Percentiles rank a stretch among this genome's conserved stretches.
phyloP scores from a whole-genome alignment of 805 yeast genomes.

The Nakazawaea siamensis region DNA sequence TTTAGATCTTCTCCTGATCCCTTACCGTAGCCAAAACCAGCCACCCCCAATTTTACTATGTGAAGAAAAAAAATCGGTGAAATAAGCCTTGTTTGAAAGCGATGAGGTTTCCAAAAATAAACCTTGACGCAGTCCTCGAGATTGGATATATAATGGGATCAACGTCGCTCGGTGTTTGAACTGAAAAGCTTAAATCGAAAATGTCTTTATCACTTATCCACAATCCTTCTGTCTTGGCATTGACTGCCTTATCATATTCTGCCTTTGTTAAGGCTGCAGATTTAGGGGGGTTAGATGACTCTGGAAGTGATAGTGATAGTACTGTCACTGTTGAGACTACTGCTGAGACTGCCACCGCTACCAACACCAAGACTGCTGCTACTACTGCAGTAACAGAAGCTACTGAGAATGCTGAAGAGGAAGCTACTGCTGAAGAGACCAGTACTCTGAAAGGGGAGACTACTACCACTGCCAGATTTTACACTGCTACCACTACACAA shows the following conservation, averaged over 20 bases:
- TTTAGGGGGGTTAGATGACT: constrained; percentile 7
- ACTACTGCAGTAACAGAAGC: constrained; percentile 2
- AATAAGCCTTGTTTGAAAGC: constrained; percentile 3
- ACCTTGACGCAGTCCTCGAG: too few relatives aligned
- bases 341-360: constrained; percentile 4
- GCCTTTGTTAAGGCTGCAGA: constrained; percentile 4
- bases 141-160: too few relatives aligned
- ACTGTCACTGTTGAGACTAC: constrained; percentile 1
- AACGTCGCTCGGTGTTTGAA: too few relatives aligned
- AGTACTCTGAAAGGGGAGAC: neutral
- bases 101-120: constrained; percentile 2
- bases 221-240: constrained; percentile 3
- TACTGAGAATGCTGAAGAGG: neutral
- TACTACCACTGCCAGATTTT: neutral
- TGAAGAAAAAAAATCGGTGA: too few relatives aligned
- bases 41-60: too few relatives aligned
- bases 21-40: too few relatives aligned
- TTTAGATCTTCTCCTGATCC: neutral
- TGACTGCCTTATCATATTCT: constrained; percentile 4
- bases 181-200: too few relatives aligned
- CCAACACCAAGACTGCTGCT: constrained; percentile 6
- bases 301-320: constrained; percentile 2
- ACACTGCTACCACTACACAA: neutral
- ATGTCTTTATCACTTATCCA: too few relatives aligned
- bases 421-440: neutral